A percentile compares a stretch with the other conserved stretches of the same genome.
Evolutionary conservation across 2,329 filamentous ascomycete genomes (phyloP).

Genomic region (Colletotrichum melonis): DNA sequence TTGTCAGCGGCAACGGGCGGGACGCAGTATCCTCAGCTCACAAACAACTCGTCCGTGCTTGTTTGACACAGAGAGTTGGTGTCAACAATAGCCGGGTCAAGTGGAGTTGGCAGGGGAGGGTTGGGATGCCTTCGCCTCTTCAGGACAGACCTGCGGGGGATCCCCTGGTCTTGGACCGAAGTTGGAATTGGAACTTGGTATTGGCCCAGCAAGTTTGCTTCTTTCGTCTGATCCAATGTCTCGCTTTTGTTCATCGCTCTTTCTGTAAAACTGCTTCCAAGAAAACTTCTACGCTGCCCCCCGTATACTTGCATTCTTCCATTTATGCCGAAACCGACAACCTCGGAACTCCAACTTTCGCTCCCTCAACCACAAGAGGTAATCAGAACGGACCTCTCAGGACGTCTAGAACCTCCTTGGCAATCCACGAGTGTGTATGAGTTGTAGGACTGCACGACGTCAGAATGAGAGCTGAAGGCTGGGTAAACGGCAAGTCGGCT

Average conservation of each 20-base stretch:
- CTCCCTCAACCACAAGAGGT: not conserved
- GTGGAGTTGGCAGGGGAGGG: not conserved
- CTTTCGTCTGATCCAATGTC: not conserved
- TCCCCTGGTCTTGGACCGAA: conserved; percentile 2
- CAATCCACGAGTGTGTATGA: conserved; percentile 30
- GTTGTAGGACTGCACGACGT: conserved; percentile 24
- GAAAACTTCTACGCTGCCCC: not conserved
- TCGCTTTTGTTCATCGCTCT: not conserved
- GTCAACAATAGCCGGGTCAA: not conserved
- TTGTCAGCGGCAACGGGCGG: conserved; percentile 10
- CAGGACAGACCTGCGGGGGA: conserved; percentile 13
- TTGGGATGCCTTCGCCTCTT: not conserved
- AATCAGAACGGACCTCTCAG: conserved; percentile 18
- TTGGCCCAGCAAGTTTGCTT: not conserved
- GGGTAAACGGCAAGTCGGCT: not conserved
- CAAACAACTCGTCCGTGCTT: conserved; percentile 13
- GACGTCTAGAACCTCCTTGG: conserved; percentile 12
- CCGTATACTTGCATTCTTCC: not conserved
- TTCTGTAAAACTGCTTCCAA: not conserved
- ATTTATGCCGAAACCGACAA: not conserved
- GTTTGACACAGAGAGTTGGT: conserved; percentile 22
- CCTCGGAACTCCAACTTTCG: not conserved
- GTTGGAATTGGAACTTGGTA: not conserved
- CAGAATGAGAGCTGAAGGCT: not conserved
- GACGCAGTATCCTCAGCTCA: not conserved